A percentile compares a stretch with the other conserved stretches of the same genome.
phyloP scores from a whole-genome alignment of 768 basidiomycete species.

The Mycena crocata region DNA sequence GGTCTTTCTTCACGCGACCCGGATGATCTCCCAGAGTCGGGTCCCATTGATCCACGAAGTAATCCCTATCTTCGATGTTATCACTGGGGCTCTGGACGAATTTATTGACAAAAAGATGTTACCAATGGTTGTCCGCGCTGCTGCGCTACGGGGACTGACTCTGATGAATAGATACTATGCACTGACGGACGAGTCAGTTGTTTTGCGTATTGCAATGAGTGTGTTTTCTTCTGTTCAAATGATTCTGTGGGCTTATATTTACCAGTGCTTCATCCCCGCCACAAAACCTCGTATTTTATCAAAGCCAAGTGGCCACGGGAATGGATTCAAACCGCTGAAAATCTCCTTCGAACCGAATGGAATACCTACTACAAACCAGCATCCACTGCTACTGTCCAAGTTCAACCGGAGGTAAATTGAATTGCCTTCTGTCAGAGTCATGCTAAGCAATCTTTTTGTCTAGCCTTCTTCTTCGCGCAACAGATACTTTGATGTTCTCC shows the following conservation, averaged over 20 bases:
- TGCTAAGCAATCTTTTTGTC: no score
- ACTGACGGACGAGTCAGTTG: slow-evolving; percentile 36
- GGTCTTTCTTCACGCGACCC: slow-evolving; percentile 40
- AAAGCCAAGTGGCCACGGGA: slow-evolving; percentile 34
- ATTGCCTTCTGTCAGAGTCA: neutral
- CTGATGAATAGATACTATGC: slow-evolving; percentile 46
- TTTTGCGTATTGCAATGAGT: slow-evolving; percentile 45
- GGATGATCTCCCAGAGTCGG: slow-evolving; percentile 33
- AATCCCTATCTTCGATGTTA: slow-evolving; percentile 42
- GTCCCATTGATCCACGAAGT: slow-evolving; percentile 42
- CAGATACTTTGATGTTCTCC: neutral
- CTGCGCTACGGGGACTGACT: slow-evolving; percentile 29
- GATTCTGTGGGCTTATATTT: neutral
- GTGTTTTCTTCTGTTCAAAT: neutral
- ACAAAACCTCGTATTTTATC: slow-evolving; percentile 42
- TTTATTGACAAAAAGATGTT: slow-evolving; percentile 29
- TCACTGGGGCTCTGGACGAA: slow-evolving; percentile 37
- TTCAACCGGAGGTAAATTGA: neutral
- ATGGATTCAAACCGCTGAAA: slow-evolving; percentile 42
- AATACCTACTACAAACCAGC: slow-evolving; percentile 30
- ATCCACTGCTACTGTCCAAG: neutral
- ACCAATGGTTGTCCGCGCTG: slow-evolving; percentile 32
- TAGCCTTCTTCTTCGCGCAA: no score
- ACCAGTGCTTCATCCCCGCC: slow-evolving; percentile 41
- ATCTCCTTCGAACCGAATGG: slow-evolving; percentile 35